phyloP scores from a whole-genome alignment of 257 asterid genomes.

The Nicotiana knightiana region DNA sequence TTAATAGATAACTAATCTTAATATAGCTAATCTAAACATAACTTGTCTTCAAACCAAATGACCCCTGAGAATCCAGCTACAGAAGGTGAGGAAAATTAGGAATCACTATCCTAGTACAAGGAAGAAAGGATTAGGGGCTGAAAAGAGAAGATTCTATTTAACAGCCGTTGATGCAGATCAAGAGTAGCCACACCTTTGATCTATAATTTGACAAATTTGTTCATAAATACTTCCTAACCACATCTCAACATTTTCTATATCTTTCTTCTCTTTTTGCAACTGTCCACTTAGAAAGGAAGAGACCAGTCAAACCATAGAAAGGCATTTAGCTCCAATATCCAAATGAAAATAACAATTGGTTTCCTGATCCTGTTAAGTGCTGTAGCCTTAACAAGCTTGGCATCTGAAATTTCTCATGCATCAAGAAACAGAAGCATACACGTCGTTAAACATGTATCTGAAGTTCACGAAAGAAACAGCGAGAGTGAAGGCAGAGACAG shows the following conservation, averaged over 20 bases:
- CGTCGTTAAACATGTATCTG: slow-evolving; percentile 2
- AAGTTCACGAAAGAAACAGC: slow-evolving; percentile 17
- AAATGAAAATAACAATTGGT: slow-evolving; percentile 14
- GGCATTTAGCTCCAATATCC: neutral
- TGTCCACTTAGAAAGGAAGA: neutral
- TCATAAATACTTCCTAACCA: neutral
- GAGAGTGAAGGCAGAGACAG: slow-evolving; percentile 10
- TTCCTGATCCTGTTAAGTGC: slow-evolving; percentile 17
- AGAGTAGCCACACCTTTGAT: neutral
- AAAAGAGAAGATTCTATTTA: too few species aligned
- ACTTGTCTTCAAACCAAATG: too few species aligned
- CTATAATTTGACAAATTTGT: neutral
- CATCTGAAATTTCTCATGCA: slow-evolving; percentile 15
- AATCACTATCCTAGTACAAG: too few species aligned
- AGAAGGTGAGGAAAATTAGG: too few species aligned
- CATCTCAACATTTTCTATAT: neutral
- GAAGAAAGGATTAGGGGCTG: too few species aligned
- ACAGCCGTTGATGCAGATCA: too few species aligned
- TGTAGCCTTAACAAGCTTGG: slow-evolving; percentile 11
- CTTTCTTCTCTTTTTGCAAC: neutral
- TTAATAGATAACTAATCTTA: too few species aligned
- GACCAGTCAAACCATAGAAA: neutral
- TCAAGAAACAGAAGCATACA: slow-evolving; percentile 7
- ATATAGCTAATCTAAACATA: too few species aligned
- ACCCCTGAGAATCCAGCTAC: too few species aligned